Evolutionary conservation across 1,284 basidiomycete genomes (phyloP), one percentile per base, ranked within the genome.

Genomic region (Ustilago xerochloae): DNA sequence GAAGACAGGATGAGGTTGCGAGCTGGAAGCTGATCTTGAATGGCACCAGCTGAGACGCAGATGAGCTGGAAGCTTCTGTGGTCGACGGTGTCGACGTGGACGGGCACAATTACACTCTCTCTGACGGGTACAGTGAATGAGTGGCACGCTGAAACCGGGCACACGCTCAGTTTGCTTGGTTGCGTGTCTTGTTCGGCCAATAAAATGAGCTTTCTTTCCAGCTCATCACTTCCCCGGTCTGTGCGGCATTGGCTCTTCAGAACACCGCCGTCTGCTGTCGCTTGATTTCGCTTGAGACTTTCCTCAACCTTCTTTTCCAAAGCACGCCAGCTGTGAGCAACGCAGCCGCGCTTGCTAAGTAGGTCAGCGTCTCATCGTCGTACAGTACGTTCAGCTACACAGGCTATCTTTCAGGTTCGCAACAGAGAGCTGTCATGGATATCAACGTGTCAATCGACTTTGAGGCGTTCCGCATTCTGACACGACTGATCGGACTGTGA

Each of bases 51-150:
- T 47, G 53, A 56, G 32, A 45, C 43, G 24, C 33, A 12, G 67
- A 57, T 70, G 67, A 63, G 67, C 62, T 70, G 67, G 67, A 70
- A 70, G 67, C 28, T 64, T 56, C 46, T 54, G 49, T 55, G 39
- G 49, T 49, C 41, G 49, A 38, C 32, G 32, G 36, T 56, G 65
- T 68, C 65, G 65, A 68, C 66, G 66, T 63, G 66, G 60, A 63
- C 53, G 38, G 18, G 18, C 7, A 16, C 35, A 38, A 12, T 38
- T 16, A 10, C 12, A 38, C 12, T 6, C 15, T 13, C 15, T 12
- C 10, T 6, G 36, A 18, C 54, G 22, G 54, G 33, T 32, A 30
- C 39, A 24, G 15, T 50, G 48, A 36, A 12, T 3, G 6, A 36
- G 35, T 13, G 7, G 35, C 35, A 3, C 13, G 35, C 35, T 36